These are phyloP conservation scores for Saksenaea vasiformis DNA, from an alignment of 371 early-diverging fungal genomes.

Conservation along the genomic window DNA sequence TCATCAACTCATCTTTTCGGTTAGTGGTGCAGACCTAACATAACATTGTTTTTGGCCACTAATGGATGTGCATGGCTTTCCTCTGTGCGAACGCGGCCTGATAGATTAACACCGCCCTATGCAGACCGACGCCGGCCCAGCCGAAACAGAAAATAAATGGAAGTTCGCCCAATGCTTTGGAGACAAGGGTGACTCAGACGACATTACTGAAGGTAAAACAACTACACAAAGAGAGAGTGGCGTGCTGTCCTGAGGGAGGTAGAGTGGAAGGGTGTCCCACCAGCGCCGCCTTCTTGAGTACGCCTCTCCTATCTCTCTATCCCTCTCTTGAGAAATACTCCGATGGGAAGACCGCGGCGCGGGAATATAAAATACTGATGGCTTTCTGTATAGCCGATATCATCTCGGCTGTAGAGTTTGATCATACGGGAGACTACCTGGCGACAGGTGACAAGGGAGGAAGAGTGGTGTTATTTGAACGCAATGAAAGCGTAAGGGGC, in stretches of 20 bases:
- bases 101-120: conserved; percentile 2
- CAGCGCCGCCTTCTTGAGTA: neutral
- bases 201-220: conserved; percentile 93
- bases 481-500: conserved; percentile 84
- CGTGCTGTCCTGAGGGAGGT: too few species aligned
- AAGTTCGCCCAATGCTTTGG: conserved; percentile 99
- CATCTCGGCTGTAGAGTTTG: conserved; percentile 96
- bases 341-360: neutral
- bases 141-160: conserved; percentile 59
- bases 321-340: neutral
- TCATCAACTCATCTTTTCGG: neutral
- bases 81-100: neutral
- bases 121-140: conserved; percentile 8
- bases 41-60: neutral
- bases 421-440: conserved; percentile 92
- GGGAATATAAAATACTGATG: conserved; percentile 10
- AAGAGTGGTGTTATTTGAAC: conserved; percentile 91
- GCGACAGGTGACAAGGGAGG: conserved; percentile 97
- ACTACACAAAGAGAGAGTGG: neutral
- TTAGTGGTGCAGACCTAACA: neutral
- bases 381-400: conserved; percentile 76
- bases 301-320: neutral
- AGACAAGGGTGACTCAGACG: conserved; percentile 97
- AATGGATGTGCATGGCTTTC: neutral
- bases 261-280: neutral